Conservation (phyloP, 2,329 filamentous ascomycete genomes). For the Colletotrichum godetiae region DNA sequence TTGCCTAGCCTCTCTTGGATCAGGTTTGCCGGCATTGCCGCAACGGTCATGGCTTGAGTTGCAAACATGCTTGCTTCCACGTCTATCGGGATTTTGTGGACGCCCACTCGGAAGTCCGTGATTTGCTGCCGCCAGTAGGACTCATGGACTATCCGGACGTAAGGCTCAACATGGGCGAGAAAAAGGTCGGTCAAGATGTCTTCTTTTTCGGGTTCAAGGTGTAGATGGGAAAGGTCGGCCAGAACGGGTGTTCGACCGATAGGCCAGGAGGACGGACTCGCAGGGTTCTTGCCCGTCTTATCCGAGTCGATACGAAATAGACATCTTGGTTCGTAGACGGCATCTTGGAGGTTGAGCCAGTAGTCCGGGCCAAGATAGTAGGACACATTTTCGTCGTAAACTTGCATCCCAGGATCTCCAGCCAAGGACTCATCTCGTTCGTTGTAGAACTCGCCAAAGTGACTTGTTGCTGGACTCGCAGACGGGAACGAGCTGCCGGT, state of each 20-base stretch:
- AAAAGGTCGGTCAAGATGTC: slow-evolving; percentile 30
- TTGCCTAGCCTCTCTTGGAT: slow-evolving; percentile 18
- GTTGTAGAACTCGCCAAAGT: slow-evolving; percentile 3
- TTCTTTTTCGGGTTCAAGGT: slow-evolving; percentile 27
- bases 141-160: slow-evolving; percentile 20
- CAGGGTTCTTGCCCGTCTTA: slow-evolving; percentile 20
- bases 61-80: slow-evolving; percentile 28
- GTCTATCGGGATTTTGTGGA: slow-evolving; percentile 23
- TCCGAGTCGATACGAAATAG: slow-evolving; percentile 29
- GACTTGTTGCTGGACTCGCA: background rate
- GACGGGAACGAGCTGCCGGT: background rate
- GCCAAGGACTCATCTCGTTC: slow-evolving; percentile 14
- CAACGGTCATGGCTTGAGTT: slow-evolving; percentile 32
- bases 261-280: slow-evolving; percentile 24
- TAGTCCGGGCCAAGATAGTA: slow-evolving; percentile 33
- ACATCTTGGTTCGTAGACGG: slow-evolving; percentile 31
- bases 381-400: slow-evolving; percentile 33
- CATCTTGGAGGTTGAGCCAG: slow-evolving; percentile 33
- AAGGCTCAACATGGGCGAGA: slow-evolving; percentile 26
- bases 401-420: slow-evolving; percentile 30
- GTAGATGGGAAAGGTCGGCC: slow-evolving; percentile 20
- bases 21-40: slow-evolving; percentile 17
- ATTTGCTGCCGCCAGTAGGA: slow-evolving; percentile 32
- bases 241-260: slow-evolving; percentile 18
- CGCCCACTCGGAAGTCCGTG: slow-evolving; percentile 30